Evolutionary conservation across 768 basidiomycete genomes (phyloP).

Genomic region (Leccinum ochraceum): DNA sequence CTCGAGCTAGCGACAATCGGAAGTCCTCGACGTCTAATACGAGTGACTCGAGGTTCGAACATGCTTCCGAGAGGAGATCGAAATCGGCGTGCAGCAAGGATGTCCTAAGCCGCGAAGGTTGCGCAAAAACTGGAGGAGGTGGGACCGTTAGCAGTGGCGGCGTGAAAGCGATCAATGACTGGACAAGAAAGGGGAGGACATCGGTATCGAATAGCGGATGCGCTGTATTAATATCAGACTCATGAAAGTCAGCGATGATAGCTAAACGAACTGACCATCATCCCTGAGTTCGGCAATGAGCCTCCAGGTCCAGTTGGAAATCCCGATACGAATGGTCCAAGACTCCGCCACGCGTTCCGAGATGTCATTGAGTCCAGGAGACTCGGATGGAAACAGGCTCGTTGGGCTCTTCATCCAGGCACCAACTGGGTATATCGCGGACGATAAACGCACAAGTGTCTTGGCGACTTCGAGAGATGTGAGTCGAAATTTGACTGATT

Average conservation of each 20-base stretch:
- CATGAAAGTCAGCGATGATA: neutral
- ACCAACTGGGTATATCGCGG: slow-evolving; percentile 71
- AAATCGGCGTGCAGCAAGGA: slow-evolving; percentile 64
- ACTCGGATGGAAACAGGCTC: slow-evolving; percentile 26
- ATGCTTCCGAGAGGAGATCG: slow-evolving; percentile 71
- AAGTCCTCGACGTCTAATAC: slow-evolving; percentile 78
- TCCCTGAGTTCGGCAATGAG: slow-evolving; percentile 72
- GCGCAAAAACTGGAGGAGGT: slow-evolving; percentile 40
- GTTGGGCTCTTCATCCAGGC: slow-evolving; percentile 51
- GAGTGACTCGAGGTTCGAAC: slow-evolving; percentile 75
- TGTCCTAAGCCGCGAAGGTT: slow-evolving; percentile 42
- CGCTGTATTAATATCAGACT: slow-evolving; percentile 35
- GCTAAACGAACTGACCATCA: slow-evolving; percentile 50
- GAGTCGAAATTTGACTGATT: slow-evolving; percentile 68
- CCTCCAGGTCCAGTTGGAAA: slow-evolving; percentile 80
- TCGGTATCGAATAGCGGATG: slow-evolving; percentile 61
- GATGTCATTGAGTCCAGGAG: slow-evolving; percentile 15
- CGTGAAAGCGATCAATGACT: slow-evolving; percentile 59
- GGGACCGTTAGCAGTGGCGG: slow-evolving; percentile 47
- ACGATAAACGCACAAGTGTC: slow-evolving; percentile 68
- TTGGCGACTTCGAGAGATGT: slow-evolving; percentile 67
- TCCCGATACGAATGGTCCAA: slow-evolving; percentile 63
- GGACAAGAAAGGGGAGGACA: slow-evolving; percentile 61
- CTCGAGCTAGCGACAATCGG: slow-evolving; percentile 68
- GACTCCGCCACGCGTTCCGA: slow-evolving; percentile 45